A percentile compares a stretch with the other conserved stretches of the same genome.
These are phyloP conservation scores for Trichoderma arundinaceum DNA, from an alignment of 2,329 filamentous ascomycete species.

Conservation along the genomic window DNA sequence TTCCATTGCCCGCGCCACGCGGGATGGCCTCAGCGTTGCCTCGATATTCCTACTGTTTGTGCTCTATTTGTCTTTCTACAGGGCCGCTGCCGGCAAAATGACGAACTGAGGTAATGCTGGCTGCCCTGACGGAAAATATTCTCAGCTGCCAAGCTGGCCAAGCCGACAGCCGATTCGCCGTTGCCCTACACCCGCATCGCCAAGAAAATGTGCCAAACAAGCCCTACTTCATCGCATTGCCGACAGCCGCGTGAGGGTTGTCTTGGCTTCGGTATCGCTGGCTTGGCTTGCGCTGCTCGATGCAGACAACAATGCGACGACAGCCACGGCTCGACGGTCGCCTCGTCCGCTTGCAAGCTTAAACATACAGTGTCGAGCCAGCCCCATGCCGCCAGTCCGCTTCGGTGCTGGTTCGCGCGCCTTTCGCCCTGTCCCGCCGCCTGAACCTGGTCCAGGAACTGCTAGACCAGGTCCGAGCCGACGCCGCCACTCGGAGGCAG, in stretches of 20 bases:
- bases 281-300: slow-evolving; percentile 17
- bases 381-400: slow-evolving; percentile 6
- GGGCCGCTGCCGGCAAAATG: too few relatives aligned
- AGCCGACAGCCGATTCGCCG: slow-evolving; percentile 15
- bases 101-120: neutral
- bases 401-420: neutral
- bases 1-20: neutral
- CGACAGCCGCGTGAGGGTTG: neutral
- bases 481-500: slow-evolving; percentile 24
- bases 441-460: slow-evolving; percentile 4
- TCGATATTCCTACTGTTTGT: too few relatives aligned
- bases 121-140: slow-evolving; percentile 10
- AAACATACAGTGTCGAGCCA: slow-evolving; percentile 9
- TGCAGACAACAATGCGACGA: slow-evolving; percentile 5
- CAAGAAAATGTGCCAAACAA: slow-evolving; percentile 18
- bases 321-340: neutral
- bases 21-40: neutral
- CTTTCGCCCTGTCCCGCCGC: neutral
- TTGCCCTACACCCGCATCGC: slow-evolving; percentile 7
- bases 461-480: neutral
- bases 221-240: neutral
- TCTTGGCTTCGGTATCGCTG: neutral
- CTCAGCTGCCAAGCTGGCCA: slow-evolving; percentile 17
- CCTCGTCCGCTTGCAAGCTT: slow-evolving; percentile 2
- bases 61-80: neutral